phyloP scores from a whole-genome alignment of 768 basidiomycete species.

The Pleurotus giganteus region DNA sequence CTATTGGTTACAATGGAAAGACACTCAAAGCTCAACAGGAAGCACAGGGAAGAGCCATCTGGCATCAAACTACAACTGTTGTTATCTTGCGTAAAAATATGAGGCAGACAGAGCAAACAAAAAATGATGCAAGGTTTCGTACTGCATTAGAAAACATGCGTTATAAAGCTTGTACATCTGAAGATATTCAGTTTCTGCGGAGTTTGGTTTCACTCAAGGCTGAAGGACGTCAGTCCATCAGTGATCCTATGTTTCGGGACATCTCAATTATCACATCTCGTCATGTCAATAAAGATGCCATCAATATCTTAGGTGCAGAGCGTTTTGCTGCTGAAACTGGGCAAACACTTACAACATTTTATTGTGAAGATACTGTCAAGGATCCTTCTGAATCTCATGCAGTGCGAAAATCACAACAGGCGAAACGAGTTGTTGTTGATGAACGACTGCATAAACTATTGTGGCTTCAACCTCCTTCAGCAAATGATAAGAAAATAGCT shows the following conservation, averaged over 20 bases:
- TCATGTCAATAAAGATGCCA: slow-evolving; percentile 34
- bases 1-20: slow-evolving; percentile 4
- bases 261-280: slow-evolving; percentile 35
- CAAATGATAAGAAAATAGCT: slow-evolving; percentile 22
- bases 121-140: slow-evolving; percentile 16
- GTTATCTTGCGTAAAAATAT: slow-evolving; percentile 33
- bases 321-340: slow-evolving; percentile 31
- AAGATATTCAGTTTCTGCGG: slow-evolving; percentile 32
- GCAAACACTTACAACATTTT: slow-evolving; percentile 23
- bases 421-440: not conserved
- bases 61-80: too few relatives aligned
- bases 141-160: slow-evolving; percentile 17
- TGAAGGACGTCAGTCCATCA: slow-evolving; percentile 8
- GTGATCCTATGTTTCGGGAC: slow-evolving; percentile 23
- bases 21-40: slow-evolving; percentile 15
- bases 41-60: slow-evolving; percentile 25
- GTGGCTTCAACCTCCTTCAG: slow-evolving; percentile 22
- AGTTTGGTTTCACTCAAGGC: slow-evolving; percentile 18
- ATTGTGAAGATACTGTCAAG: slow-evolving; percentile 20
- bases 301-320: slow-evolving; percentile 28
- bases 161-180: slow-evolving; percentile 32
- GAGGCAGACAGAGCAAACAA: slow-evolving; percentile 18
- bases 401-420: not conserved
- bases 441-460: slow-evolving; percentile 14
- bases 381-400: not conserved